A percentile compares a stretch with the other conserved stretches of the same genome.
Conservation (phyloP, 2,329 filamentous ascomycete species). For the Xylariaceae sp. region DNA sequence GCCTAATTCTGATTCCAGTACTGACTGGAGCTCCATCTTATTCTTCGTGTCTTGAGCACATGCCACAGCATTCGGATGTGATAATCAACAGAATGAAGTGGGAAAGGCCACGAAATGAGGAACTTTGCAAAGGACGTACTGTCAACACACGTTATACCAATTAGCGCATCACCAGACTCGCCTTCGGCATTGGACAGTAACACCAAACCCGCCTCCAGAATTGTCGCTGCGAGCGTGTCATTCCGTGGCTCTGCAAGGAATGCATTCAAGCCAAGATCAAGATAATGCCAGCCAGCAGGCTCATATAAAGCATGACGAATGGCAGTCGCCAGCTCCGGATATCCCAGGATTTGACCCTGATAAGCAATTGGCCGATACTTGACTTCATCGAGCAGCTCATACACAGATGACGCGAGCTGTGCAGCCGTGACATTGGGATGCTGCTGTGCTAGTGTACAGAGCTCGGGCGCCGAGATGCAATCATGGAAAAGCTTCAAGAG, state of each 20-base stretch:
- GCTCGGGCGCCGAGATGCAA: constrained; percentile 27
- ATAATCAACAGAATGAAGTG: not conserved
- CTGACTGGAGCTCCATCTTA: too few species aligned
- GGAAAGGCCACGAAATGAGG: not conserved
- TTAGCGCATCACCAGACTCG: constrained; percentile 5
- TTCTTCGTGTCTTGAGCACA: not conserved
- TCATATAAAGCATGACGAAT: constrained; percentile 22
- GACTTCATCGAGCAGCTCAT: constrained; percentile 27
- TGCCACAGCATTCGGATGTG: not conserved
- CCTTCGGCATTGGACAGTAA: not conserved
- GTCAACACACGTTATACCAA: constrained; percentile 36
- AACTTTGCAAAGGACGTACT: constrained; percentile 16
- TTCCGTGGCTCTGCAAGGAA: constrained; percentile 17
- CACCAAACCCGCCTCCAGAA: not conserved
- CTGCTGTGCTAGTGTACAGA: constrained; percentile 27
- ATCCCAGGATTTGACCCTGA: constrained; percentile 24
- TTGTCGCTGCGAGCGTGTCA: constrained; percentile 2
- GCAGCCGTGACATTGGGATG: constrained; percentile 29
- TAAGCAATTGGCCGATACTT: constrained; percentile 28
- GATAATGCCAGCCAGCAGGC: constrained; percentile 15
- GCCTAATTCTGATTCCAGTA: too few species aligned
- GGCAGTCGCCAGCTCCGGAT: constrained; percentile 21
- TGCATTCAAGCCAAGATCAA: constrained; percentile 14
- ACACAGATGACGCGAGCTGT: constrained; percentile 39
- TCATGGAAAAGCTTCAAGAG: constrained; percentile 29